These are phyloP conservation scores for Euclidium syriacum DNA, from an alignment of 345 rosid genomes.

Conservation along the genomic window DNA sequence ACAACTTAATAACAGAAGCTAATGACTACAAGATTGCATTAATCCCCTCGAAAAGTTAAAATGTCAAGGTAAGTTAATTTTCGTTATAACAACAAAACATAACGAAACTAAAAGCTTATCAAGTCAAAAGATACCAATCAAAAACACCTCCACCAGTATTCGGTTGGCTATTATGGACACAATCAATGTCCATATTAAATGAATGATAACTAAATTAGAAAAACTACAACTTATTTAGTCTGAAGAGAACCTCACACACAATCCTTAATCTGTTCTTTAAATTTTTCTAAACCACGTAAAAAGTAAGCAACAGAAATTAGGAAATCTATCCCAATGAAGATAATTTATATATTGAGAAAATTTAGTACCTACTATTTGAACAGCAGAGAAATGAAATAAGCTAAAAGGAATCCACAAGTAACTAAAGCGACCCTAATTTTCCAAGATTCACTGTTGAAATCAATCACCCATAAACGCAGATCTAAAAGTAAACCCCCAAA, in stretches of 20 bases:
- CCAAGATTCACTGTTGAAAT: not conserved
- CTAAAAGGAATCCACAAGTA: not conserved
- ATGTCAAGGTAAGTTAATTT: not conserved
- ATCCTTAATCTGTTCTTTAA: not conserved
- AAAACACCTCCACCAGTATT: not conserved
- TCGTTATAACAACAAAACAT: not conserved
- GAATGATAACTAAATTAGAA: not conserved
- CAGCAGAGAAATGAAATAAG: not conserved
- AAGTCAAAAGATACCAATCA: not conserved
- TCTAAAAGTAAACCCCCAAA: not conserved
- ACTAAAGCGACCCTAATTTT: not conserved
- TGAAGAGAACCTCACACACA: not conserved
- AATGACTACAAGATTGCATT: not conserved
- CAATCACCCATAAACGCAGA: not conserved
- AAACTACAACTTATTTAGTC: not conserved
- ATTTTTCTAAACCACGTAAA: not conserved
- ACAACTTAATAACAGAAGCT: not conserved
- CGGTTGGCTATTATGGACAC: not conserved
- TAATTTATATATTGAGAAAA: not conserved
- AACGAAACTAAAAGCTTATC: not conserved
- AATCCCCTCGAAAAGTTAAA: not conserved
- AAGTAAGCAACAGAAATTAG: not conserved
- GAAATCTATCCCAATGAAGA: not conserved
- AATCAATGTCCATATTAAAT: not conserved
- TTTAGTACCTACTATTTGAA: not conserved